These are phyloP conservation scores for Globisporangium iwayamae DNA, from an alignment of 352 stramenopile species.

Conservation along the genomic window DNA sequence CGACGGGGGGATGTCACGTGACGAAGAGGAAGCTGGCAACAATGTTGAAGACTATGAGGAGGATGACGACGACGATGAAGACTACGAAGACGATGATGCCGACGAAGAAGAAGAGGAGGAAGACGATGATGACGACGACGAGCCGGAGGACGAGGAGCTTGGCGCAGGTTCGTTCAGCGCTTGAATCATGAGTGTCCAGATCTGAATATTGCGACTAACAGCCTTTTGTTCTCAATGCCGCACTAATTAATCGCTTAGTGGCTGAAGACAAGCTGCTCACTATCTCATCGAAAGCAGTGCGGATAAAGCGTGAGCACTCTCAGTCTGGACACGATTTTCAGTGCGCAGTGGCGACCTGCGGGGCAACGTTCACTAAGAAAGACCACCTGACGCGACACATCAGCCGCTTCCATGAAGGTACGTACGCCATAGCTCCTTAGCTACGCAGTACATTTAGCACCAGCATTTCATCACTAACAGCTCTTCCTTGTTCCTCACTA, in stretches of 20 bases:
- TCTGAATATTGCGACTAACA: neutral
- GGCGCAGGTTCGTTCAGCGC: neutral
- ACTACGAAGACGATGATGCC: neutral
- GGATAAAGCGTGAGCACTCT: constrained; percentile 1
- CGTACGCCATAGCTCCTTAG: neutral
- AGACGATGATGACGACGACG: neutral
- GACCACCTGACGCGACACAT: constrained; percentile 15
- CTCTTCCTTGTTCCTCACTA: no score
- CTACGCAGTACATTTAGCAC: neutral
- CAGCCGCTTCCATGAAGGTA: constrained; percentile 18
- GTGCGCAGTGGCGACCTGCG: constrained; percentile 16
- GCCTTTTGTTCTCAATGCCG: neutral
- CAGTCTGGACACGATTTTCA: constrained; percentile 3
- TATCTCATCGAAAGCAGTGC: neutral
- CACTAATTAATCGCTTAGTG: neutral
- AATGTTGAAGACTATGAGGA: neutral
- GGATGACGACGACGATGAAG: neutral
- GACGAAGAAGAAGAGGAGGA: neutral
- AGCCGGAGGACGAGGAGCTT: neutral
- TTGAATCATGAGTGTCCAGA: no score
- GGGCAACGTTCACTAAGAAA: constrained; percentile 13
- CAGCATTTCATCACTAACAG: neutral
- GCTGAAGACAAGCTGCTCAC: neutral
- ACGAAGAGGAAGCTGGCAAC: neutral
- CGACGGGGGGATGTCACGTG: neutral